Evolutionary conservation across 2,329 filamentous ascomycete species (phyloP).

Genomic region (Cercospora zeae-maydis): DNA sequence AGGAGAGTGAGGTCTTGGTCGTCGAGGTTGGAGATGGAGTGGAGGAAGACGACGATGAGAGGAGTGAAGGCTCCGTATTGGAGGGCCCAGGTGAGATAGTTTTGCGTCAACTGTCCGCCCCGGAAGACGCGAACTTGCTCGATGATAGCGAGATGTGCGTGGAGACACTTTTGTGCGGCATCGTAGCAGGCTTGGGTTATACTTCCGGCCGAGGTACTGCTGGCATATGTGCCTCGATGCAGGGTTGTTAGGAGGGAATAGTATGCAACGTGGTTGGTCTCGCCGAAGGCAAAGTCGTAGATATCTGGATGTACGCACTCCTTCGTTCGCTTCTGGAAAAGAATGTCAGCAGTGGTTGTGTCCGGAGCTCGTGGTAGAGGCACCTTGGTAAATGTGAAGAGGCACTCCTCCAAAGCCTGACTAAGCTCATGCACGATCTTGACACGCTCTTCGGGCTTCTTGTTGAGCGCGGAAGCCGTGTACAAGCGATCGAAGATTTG

Average conservation of each 20-base stretch:
- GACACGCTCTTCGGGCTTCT: constrained; percentile 9
- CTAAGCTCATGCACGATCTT: constrained; percentile 9
- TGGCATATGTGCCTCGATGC: constrained; percentile 12
- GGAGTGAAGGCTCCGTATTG: constrained; percentile 17
- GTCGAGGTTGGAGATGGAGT: constrained; percentile 13
- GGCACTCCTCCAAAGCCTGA: constrained; percentile 5
- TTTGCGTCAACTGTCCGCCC: constrained; percentile 6
- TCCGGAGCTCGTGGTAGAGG: neutral
- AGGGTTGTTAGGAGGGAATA: constrained; percentile 16
- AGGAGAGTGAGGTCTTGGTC: constrained; percentile 11
- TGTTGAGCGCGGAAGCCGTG: constrained; percentile 11
- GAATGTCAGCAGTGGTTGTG: neutral
- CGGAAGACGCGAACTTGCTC: constrained; percentile 4
- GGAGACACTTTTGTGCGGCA: constrained; percentile 12
- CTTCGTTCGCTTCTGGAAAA: neutral
- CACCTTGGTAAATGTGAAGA: neutral
- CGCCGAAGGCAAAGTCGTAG: constrained; percentile 7
- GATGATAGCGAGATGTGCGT: constrained; percentile 13
- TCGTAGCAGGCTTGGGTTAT: constrained; percentile 17
- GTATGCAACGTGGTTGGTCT: constrained; percentile 6
- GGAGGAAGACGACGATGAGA: constrained; percentile 17
- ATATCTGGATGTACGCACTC: constrained; percentile 10
- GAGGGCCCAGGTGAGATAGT: constrained; percentile 15
- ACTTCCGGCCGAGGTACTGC: constrained; percentile 6
- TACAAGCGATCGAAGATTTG: constrained; percentile 16